phyloP scores from a whole-genome alignment of 805 yeast species.

The Hanseniaspora singularis region DNA sequence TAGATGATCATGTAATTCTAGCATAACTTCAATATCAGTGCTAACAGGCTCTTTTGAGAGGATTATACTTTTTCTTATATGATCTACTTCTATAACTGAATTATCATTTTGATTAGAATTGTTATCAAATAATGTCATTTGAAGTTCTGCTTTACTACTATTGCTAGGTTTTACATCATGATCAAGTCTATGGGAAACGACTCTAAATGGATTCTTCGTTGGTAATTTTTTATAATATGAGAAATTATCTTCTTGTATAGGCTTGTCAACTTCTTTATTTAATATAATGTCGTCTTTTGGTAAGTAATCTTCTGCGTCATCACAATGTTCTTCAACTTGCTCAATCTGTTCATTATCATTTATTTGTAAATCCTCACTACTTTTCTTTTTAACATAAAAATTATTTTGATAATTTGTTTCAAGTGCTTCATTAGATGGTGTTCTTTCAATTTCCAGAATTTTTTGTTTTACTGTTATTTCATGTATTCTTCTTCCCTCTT shows the following conservation, averaged over 20 bases:
- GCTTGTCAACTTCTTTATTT: background rate
- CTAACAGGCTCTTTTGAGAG: no score
- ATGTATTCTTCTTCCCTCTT: constrained; percentile 14
- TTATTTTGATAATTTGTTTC: background rate
- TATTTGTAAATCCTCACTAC: no score
- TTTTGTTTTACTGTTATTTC: constrained; percentile 13
- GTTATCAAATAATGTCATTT: no score
- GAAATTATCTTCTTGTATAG: background rate
- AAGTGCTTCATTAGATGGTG: no score
- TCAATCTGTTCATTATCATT: no score
- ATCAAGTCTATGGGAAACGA: constrained; percentile 22
- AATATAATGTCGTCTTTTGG: no score
- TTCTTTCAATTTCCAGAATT: constrained; percentile 2
- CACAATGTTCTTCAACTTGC: no score
- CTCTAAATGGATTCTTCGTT: constrained; percentile 26
- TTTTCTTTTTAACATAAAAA: background rate
- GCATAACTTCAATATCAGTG: constrained; percentile 24
- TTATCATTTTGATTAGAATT: no score
- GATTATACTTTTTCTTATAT: background rate
- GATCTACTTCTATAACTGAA: no score
- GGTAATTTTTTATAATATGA: constrained; percentile 1
- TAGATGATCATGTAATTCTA: constrained; percentile 27
- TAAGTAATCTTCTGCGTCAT: no score
- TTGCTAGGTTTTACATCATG: no score
- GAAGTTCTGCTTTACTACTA: no score